Percentiles rank a stretch among this genome's conserved stretches.
Conservation (phyloP, 495 filamentous ascomycete genomes). For the Tetracladium marchalianum region DNA sequence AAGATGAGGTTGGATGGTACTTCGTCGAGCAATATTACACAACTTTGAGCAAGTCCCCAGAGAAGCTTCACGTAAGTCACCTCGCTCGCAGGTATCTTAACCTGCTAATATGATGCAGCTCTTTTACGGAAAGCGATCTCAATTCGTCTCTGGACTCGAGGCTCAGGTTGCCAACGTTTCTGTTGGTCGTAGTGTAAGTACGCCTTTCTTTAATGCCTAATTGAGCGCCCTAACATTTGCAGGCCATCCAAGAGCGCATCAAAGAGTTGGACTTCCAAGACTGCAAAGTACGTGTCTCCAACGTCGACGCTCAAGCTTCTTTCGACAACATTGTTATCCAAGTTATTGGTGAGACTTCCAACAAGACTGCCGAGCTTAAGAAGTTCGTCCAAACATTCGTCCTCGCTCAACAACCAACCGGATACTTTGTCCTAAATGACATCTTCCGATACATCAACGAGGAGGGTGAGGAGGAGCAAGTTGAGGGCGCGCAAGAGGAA, state of each 20-base stretch:
- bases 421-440: constrained; percentile 97
- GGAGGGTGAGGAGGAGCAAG: constrained; percentile 52
- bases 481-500: constrained; percentile 34
- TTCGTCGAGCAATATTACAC: constrained; percentile 99
- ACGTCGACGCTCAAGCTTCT: constrained; percentile 93
- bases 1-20: constrained; percentile 81
- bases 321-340: constrained; percentile 89
- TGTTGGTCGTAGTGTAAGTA: constrained; percentile 72
- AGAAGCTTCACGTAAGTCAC: constrained; percentile 74
- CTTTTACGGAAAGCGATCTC: constrained; percentile 75
- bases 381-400: constrained; percentile 99
- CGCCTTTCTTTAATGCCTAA: constrained; percentile 1
- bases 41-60: constrained; percentile 85
- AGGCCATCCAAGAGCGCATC: constrained; percentile 92
- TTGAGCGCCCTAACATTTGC: constrained; percentile 13
- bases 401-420: constrained; percentile 88
- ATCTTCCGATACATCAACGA: constrained; percentile 91
- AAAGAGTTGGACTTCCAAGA: constrained; percentile 89
- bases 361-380: constrained; percentile 77
- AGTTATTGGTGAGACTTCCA: constrained; percentile 96
- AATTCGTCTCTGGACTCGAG: constrained; percentile 77
- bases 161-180: constrained; percentile 75
- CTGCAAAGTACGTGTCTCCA: constrained; percentile 95
- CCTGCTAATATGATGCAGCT: constrained; percentile 35
- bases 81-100: neutral